Evolutionary conservation across 805 yeast species (phyloP).

Genomic region (Myxozyma monticola): DNA sequence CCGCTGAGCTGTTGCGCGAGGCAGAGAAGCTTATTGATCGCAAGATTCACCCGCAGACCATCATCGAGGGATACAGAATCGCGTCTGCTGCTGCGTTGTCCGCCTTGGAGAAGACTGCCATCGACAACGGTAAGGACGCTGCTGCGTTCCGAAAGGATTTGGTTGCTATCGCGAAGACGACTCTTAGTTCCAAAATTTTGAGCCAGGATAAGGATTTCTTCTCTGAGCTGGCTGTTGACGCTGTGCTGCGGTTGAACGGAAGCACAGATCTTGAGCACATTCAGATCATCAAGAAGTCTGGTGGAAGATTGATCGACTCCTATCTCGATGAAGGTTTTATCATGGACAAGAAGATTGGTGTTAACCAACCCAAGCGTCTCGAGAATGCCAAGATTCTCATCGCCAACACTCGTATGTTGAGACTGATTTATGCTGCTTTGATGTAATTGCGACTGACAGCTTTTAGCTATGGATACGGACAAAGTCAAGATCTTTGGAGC

Average conservation of each 20-base stretch:
- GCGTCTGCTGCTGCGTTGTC: slow-evolving; percentile 81
- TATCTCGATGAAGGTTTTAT: slow-evolving; percentile 96
- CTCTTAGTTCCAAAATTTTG: slow-evolving; percentile 87
- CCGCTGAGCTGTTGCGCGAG: slow-evolving; percentile 92
- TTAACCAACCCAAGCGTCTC: slow-evolving; percentile 84
- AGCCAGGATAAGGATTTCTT: slow-evolving; percentile 93
- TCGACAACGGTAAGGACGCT: slow-evolving; percentile 62
- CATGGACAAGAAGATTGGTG: slow-evolving; percentile 87
- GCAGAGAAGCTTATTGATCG: slow-evolving; percentile 90
- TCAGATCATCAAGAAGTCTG: slow-evolving; percentile 88
- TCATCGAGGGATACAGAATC: slow-evolving; percentile 90
- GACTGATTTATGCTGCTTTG: too few species aligned
- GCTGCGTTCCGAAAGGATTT: slow-evolving; percentile 73
- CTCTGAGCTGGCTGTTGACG: slow-evolving; percentile 89
- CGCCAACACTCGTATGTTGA: slow-evolving; percentile 76
- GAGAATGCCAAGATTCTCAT: slow-evolving; percentile 83
- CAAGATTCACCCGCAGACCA: slow-evolving; percentile 96
- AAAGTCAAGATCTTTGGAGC: slow-evolving; percentile 98
- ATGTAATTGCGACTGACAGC: too few species aligned
- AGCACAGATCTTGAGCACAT: slow-evolving; percentile 87
- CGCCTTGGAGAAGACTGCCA: slow-evolving; percentile 75
- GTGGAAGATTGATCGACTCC: slow-evolving; percentile 89
- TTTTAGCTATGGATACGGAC: slow-evolving; percentile 74
- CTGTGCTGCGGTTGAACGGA: slow-evolving; percentile 82
- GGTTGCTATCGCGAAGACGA: slow-evolving; percentile 85